phyloP scores from a whole-genome alignment of 768 basidiomycete species.

The Favolaschia claudopus region DNA sequence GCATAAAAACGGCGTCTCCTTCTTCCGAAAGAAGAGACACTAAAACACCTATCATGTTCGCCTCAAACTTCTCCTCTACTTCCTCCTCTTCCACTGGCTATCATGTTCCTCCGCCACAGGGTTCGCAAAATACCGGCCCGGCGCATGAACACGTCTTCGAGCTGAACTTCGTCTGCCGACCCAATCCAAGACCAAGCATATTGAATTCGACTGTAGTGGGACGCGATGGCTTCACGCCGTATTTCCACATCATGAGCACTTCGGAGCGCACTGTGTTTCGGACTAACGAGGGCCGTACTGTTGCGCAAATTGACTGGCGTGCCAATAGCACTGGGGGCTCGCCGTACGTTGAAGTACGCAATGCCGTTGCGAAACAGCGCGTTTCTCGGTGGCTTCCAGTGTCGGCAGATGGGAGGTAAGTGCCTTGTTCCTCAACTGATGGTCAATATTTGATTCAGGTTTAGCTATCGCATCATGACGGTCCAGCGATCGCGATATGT shows the following conservation, averaged over 20 bases:
- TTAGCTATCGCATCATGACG: constrained; percentile 14
- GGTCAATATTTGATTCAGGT: neutral
- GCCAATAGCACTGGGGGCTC: neutral
- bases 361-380: neutral
- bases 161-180: constrained; percentile 2
- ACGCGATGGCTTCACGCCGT: constrained; percentile 13
- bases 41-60: no score
- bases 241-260: constrained; percentile 17
- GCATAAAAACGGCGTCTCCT: no score
- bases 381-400: constrained; percentile 12
- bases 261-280: constrained; percentile 3
- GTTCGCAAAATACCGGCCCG: no score
- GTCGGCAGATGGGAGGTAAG: constrained; percentile 13
- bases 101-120: no score
- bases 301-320: constrained; percentile 8
- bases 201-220: constrained; percentile 18
- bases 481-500: constrained; percentile 3
- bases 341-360: constrained; percentile 2
- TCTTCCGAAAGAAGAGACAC: no score
- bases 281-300: constrained; percentile 17
- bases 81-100: no score
- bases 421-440: neutral
- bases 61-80: no score
- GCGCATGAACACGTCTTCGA: neutral
- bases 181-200: constrained; percentile 3